A percentile compares a stretch with the other conserved stretches of the same genome.
Evolutionary conservation across 495 filamentous ascomycete genomes (phyloP).

Genomic region (Penicillium daleae): DNA sequence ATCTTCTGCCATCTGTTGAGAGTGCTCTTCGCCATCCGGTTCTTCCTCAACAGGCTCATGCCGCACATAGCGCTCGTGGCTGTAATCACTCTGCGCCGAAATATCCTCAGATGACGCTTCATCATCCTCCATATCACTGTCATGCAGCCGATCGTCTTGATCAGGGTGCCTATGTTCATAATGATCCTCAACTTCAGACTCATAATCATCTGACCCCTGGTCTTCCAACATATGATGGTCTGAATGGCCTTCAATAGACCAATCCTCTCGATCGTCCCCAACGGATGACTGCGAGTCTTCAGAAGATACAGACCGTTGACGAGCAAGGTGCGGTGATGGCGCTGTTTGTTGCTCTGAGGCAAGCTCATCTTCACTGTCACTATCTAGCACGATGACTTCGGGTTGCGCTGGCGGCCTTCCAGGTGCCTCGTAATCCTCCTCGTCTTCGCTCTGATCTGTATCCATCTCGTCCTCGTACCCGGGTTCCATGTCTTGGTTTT

Average conservation of each 20-base stretch:
- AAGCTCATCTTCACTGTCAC: slow-evolving; percentile 48
- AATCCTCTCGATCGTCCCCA: slow-evolving; percentile 4
- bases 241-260: slow-evolving; percentile 7
- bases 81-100: slow-evolving; percentile 12
- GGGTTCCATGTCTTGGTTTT: slow-evolving; percentile 12
- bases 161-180: slow-evolving; percentile 4
- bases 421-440: slow-evolving; percentile 14
- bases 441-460: slow-evolving; percentile 5
- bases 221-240: slow-evolving; percentile 12
- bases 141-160: slow-evolving; percentile 17
- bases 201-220: slow-evolving; percentile 6
- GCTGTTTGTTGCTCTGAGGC: slow-evolving; percentile 15
- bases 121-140: slow-evolving; percentile 28
- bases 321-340: background rate
- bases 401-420: slow-evolving; percentile 20
- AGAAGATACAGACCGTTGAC: background rate
- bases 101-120: slow-evolving; percentile 20
- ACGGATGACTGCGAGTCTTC: background rate
- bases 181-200: slow-evolving; percentile 7
- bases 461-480: slow-evolving; percentile 14
- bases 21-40: background rate
- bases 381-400: slow-evolving; percentile 49
- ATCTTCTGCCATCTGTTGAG: background rate
- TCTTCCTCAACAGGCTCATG: background rate
- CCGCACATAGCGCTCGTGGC: background rate